Conservation (phyloP, 1,139 yeast genomes). For the Suhomyces atakaporum region DNA sequence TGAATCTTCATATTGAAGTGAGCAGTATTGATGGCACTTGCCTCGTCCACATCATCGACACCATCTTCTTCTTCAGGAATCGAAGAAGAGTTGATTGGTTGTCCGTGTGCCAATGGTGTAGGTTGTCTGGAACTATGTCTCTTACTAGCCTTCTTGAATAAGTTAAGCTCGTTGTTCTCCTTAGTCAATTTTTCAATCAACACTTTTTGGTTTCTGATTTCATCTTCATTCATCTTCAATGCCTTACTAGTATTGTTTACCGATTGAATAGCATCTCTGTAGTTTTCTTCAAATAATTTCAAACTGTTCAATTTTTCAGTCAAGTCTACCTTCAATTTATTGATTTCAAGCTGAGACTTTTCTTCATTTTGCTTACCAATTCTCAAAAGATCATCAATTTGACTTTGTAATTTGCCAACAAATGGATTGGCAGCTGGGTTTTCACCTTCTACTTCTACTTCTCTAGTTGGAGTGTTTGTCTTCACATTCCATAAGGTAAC, state of each 20-base stretch:
- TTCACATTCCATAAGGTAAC: conserved; percentile 38
- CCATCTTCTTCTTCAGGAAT: conserved; percentile 22
- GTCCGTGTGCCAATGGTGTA: conserved; percentile 22
- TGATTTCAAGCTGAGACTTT: conserved; percentile 34
- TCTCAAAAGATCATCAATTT: conserved; percentile 47
- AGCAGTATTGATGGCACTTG: conserved; percentile 57
- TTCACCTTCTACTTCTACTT: conserved; percentile 4
- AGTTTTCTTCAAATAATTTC: conserved; percentile 54
- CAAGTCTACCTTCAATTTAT: conserved; percentile 39
- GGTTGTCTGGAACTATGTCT: conserved; percentile 32
- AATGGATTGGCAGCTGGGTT: conserved; percentile 24
- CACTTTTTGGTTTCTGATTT: conserved; percentile 61
- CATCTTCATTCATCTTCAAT: conserved; percentile 69
- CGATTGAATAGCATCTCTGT: conserved; percentile 69
- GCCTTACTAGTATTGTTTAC: conserved; percentile 78
- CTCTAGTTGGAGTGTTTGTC: conserved; percentile 14
- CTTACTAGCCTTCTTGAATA: conserved; percentile 49
- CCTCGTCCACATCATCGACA: conserved; percentile 38
- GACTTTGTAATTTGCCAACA: conserved; percentile 46
- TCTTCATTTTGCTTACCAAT: conserved; percentile 43
- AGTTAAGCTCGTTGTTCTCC: conserved; percentile 70
- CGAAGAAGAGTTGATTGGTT: conserved; percentile 15
- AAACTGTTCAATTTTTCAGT: conserved; percentile 30
- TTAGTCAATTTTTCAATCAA: conserved; percentile 55
- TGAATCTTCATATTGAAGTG: conserved; percentile 76